Conservation (phyloP, 305 asterid species). For the Plantago rigida region DNA sequence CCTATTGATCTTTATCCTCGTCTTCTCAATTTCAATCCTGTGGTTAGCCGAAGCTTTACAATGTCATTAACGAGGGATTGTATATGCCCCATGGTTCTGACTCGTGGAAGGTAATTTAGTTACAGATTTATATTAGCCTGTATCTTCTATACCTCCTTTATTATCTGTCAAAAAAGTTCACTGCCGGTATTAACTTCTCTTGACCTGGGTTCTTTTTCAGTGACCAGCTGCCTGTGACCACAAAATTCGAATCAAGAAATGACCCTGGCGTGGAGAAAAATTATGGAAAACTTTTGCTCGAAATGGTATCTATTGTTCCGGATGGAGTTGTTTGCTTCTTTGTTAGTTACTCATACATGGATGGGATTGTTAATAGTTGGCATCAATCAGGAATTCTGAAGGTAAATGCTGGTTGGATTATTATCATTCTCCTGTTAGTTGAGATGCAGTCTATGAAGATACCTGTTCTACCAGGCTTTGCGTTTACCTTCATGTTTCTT, state of each 20-base stretch:
- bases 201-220: slow-evolving; percentile 32
- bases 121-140: slow-evolving; percentile 10
- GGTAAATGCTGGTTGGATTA: slow-evolving; percentile 35
- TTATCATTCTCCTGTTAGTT: slow-evolving; percentile 3
- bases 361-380: slow-evolving; percentile 96
- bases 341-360: slow-evolving; percentile 98
- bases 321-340: slow-evolving; percentile 97
- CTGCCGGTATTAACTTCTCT: slow-evolving; percentile 8
- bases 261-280: slow-evolving; percentile 98
- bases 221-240: slow-evolving; percentile 98
- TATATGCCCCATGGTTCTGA: slow-evolving; percentile 96
- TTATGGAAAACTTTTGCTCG: slow-evolving; percentile 88
- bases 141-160: slow-evolving; percentile 1
- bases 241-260: slow-evolving; percentile 86
- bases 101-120: slow-evolving; percentile 73
- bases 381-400: slow-evolving; percentile 87
- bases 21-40: slow-evolving; percentile 88
- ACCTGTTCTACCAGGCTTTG: slow-evolving; percentile 13
- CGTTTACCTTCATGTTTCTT: slow-evolving; percentile 16
- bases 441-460: slow-evolving; percentile 7
- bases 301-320: slow-evolving; percentile 93
- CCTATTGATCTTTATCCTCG: slow-evolving; percentile 99
- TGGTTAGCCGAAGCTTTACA: slow-evolving; percentile 85
- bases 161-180: not conserved
- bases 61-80: slow-evolving; percentile 98